These are phyloP conservation scores for Blastomyces emzantsi DNA, from an alignment of 2,329 filamentous ascomycete species.

Conservation along the genomic window DNA sequence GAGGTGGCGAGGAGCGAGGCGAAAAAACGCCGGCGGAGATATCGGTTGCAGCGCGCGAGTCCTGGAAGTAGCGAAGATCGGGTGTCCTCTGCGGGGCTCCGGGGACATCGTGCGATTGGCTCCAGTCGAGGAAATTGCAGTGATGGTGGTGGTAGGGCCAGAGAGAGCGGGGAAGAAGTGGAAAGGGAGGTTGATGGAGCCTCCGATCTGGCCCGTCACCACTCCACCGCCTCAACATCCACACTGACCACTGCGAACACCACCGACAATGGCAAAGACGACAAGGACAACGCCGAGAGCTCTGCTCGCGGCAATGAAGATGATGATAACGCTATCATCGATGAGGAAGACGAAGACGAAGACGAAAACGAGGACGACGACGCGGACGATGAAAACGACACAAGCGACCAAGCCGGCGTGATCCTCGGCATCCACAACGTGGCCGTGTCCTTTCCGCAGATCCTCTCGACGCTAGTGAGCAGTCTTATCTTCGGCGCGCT, in stretches of 20 bases:
- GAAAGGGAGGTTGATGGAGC: slow-evolving; percentile 18
- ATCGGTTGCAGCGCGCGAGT: slow-evolving; percentile 26
- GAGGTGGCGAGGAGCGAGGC: slow-evolving; percentile 81
- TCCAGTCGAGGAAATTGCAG: background rate
- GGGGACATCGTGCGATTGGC: slow-evolving; percentile 11
- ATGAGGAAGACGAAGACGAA: slow-evolving; percentile 45
- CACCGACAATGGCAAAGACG: background rate
- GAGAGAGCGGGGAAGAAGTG: background rate
- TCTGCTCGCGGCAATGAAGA: slow-evolving; percentile 14
- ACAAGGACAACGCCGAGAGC: slow-evolving; percentile 23
- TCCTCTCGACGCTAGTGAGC: slow-evolving; percentile 76
- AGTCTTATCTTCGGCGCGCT: slow-evolving; percentile 74
- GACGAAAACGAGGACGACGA: background rate
- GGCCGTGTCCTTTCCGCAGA: slow-evolving; percentile 82
- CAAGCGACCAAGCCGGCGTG: slow-evolving; percentile 71
- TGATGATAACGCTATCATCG: slow-evolving; percentile 50
- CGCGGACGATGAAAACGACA: slow-evolving; percentile 45
- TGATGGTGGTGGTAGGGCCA: background rate
- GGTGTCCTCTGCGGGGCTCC: slow-evolving; percentile 26
- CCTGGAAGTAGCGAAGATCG: too few relatives aligned
- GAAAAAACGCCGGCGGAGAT: slow-evolving; percentile 45
- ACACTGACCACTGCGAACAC: background rate
- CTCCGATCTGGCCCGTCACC: slow-evolving; percentile 12
- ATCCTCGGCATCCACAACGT: slow-evolving; percentile 96
- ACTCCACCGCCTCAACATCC: background rate